Conservation (phyloP, 208 protist genomes). For the Leishmania braziliensis region DNA sequence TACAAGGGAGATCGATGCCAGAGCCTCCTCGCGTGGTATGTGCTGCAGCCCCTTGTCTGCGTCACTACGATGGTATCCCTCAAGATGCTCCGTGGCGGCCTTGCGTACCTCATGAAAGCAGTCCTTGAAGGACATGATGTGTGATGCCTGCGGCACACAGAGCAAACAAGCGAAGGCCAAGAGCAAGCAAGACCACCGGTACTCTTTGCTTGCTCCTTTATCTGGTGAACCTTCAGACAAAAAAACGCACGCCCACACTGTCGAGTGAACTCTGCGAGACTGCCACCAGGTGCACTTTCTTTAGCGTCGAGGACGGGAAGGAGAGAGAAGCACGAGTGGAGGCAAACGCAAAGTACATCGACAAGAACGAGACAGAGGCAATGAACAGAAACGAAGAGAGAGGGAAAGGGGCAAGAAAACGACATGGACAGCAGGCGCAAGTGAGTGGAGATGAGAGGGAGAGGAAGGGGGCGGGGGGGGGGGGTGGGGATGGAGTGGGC, state of each 20-base stretch:
- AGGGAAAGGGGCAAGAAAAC: background rate
- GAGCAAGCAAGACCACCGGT: background rate
- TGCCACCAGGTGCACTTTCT: background rate
- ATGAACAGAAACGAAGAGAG: background rate
- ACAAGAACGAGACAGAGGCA: slow-evolving; percentile 6
- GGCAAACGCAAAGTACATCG: background rate
- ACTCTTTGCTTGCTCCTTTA: background rate
- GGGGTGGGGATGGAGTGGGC: background rate
- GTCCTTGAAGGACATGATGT: slow-evolving; percentile 28
- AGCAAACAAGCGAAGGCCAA: background rate
- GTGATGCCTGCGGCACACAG: background rate
- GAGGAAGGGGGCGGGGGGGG: background rate
- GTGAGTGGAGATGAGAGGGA: background rate
- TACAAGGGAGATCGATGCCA: slow-evolving; percentile 43
- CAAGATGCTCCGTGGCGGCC: slow-evolving; percentile 25
- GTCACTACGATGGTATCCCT: slow-evolving; percentile 17
- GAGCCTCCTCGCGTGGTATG: slow-evolving; percentile 30
- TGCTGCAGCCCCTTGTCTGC: slow-evolving; percentile 7
- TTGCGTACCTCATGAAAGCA: slow-evolving; percentile 22
- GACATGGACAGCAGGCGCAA: background rate
- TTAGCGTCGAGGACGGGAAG: background rate
- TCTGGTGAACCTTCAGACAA: background rate
- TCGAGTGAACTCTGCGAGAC: background rate
- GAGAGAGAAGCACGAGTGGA: background rate
- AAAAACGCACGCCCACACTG: background rate